Percentiles rank a stretch among this genome's conserved stretches.
These are phyloP conservation scores for Irpex sp. DNA, from an alignment of 1,284 basidiomycete species.

Conservation along the genomic window DNA sequence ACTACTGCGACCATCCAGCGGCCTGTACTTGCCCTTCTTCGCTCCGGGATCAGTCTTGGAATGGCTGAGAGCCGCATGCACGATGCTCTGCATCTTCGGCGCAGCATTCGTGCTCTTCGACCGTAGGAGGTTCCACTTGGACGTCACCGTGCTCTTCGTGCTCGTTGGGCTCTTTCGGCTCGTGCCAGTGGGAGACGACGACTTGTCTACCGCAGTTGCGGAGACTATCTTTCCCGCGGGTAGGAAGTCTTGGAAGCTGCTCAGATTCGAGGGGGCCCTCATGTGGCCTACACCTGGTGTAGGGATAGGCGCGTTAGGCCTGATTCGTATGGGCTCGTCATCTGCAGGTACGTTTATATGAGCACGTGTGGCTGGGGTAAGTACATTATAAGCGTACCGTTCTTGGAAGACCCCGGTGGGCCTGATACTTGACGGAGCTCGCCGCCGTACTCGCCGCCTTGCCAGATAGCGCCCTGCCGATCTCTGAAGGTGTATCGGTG, in stretches of 20 bases:
- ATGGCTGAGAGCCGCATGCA: neutral
- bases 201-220: constrained; percentile 5
- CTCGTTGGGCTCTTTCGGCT: neutral
- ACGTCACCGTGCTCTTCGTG: neutral
- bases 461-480: constrained; percentile 38
- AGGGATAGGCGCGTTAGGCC: neutral
- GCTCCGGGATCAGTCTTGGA: neutral
- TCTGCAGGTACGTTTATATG: neutral
- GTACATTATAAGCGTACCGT: neutral
- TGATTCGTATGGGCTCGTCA: constrained; percentile 12
- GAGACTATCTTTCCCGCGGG: constrained; percentile 15
- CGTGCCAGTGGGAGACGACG: neutral
- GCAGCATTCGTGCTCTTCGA: neutral
- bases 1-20: neutral
- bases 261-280: constrained; percentile 3
- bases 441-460: constrained; percentile 38
- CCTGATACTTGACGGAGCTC: constrained; percentile 3
- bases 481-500: constrained; percentile 50
- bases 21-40: neutral
- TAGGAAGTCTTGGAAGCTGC: constrained; percentile 19
- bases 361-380: neutral
- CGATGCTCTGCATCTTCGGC: neutral
- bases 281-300: neutral
- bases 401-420: neutral
- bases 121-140: neutral